Evolutionary conservation across 2,329 filamentous ascomycete species (phyloP), one percentile per base, ranked within the genome.

Genomic region (Colletotrichum godetiae): DNA sequence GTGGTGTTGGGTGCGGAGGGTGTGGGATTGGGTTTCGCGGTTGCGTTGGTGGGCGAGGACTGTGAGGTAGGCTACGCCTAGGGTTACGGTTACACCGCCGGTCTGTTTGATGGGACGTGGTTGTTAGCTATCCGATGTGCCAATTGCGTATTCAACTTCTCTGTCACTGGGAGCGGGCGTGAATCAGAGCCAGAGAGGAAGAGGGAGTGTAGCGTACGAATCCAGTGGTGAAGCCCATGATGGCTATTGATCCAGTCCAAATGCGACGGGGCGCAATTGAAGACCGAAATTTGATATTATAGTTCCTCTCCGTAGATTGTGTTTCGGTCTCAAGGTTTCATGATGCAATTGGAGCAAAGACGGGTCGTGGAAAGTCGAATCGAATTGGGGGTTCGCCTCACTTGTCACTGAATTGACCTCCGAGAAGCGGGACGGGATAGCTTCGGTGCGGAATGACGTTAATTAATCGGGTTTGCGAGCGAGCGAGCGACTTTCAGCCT

Each of bases 1-100:
- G 75, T 86, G 83, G 60, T 88, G 86, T 78, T 92, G 90, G 52
- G 88, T 84, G 77, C 89, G 89, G 8, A 93, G 85, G 71, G 87
- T 78, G 75, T 87, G 85, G 77, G 87, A 85, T 80, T 92, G 91
- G 29, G 85, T 81, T 78, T 89, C 86, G 77, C 93, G 92, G 80
- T 90, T 93, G 75, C 90, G 89, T 77, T 92, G 90, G 84, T 95
- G 93, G 24, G 92, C 86, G 79, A 92, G 88, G 42, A 94, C 84
- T 61, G 92, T 91, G 68, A 95, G 87, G 83, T 95, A 95, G 78
- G 94, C 89, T 73, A 93, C 80, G 56, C 91, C 92, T 73, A 94
- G 90, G 61, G 93, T 95, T 74, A 96, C 86, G 76, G 93, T 93
- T 68, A 94, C 90, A 76, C 94, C 93, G 79, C 93, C 92, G 76